Conservation (phyloP, 768 basidiomycete genomes). For the Fistulinella prunicolor region DNA sequence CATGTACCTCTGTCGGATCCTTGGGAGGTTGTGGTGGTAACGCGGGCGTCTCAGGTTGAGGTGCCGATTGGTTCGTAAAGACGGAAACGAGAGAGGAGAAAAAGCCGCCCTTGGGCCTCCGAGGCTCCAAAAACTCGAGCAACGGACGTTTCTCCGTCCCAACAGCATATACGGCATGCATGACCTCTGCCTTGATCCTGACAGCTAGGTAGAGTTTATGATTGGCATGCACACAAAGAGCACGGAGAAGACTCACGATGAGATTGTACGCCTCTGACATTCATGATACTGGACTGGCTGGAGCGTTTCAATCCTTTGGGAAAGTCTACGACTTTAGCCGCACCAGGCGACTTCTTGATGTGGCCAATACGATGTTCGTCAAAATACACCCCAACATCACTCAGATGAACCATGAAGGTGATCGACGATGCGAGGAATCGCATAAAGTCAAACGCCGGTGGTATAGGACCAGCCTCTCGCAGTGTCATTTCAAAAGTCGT, state of each 20-base stretch:
- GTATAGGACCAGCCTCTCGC: conserved; percentile 77
- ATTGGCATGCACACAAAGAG: not conserved
- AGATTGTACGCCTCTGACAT: conserved; percentile 56
- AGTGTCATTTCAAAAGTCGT: conserved; percentile 89
- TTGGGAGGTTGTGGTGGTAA: conserved; percentile 8
- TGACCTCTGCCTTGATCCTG: not conserved
- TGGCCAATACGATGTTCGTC: conserved; percentile 71
- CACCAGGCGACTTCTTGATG: conserved; percentile 60
- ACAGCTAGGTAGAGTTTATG: conserved; percentile 36
- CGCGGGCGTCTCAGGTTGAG: conserved; percentile 5
- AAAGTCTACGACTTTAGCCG: conserved; percentile 48
- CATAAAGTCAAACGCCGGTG: conserved; percentile 80
- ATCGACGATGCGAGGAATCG: conserved; percentile 89
- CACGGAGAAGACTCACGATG: conserved; percentile 46
- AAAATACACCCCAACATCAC: conserved; percentile 75
- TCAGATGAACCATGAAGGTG: conserved; percentile 85
- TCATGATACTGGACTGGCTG: conserved; percentile 66
- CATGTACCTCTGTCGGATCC: conserved; percentile 15
- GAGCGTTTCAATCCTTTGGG: conserved; percentile 54
- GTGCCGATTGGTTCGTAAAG: conserved; percentile 12
- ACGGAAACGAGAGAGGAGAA: conserved; percentile 37
- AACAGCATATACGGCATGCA: not conserved
- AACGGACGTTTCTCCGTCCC: conserved; percentile 45
- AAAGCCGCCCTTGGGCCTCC: conserved; percentile 38
- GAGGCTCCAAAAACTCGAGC: conserved; percentile 29